Percentiles rank a stretch among this genome's conserved stretches.
Conservation (phyloP, 257 asterid genomes). For the Gardenia jasminoides region DNA sequence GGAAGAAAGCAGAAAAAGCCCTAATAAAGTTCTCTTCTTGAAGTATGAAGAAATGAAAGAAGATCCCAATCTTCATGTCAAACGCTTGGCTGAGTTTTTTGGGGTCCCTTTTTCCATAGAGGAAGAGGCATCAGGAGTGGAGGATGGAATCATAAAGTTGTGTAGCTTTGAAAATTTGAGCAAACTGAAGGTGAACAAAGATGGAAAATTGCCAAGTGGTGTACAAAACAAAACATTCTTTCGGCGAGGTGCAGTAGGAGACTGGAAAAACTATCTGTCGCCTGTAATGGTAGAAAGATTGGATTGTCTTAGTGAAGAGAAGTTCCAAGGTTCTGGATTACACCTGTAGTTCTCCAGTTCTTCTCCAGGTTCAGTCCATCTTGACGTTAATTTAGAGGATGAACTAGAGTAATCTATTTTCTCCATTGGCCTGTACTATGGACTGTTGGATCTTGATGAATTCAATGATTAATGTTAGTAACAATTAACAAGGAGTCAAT, state of each 20-base stretch:
- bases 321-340: neutral
- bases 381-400: no score
- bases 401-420: no score
- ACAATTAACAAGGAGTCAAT: no score
- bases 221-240: neutral
- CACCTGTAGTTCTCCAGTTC: neutral
- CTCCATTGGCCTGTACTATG: no score
- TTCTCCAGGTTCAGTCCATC: no score
- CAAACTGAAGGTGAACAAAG: neutral
- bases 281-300: neutral
- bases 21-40: neutral
- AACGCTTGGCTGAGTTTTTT: neutral
- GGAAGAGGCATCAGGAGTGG: neutral
- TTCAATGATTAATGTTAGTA: no score
- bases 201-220: neutral
- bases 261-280: conserved; percentile 3
- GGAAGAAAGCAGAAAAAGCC: neutral
- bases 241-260: neutral
- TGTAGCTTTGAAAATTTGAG: conserved; percentile 3
- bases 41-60: conserved; percentile 7
- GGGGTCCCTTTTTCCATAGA: neutral
- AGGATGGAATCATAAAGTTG: neutral
- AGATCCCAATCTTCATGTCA: neutral
- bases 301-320: neutral
- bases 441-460: no score